These are phyloP conservation scores for Penicillium sumatraense DNA, from an alignment of 2,329 filamentous ascomycete genomes.

Conservation along the genomic window DNA sequence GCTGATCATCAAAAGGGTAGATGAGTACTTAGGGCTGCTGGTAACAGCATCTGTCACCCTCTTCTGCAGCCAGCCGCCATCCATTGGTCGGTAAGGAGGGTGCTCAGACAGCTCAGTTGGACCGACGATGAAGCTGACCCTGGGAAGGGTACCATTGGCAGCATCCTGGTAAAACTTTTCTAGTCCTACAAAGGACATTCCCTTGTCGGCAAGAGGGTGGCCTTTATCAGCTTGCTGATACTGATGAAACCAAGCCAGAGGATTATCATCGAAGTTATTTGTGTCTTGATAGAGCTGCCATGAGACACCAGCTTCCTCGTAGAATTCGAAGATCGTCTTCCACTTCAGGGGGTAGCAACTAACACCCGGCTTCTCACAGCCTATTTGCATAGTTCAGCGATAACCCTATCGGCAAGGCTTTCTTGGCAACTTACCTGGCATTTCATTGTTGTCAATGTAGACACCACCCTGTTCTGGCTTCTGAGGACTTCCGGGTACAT, in stretches of 20 bases:
- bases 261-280: slow-evolving; percentile 61
- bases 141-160: slow-evolving; percentile 56
- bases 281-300: slow-evolving; percentile 58
- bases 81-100: slow-evolving; percentile 57
- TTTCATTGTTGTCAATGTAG: slow-evolving; percentile 58
- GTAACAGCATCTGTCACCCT: slow-evolving; percentile 58
- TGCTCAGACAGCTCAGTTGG: slow-evolving; percentile 59
- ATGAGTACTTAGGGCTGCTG: slow-evolving; percentile 54
- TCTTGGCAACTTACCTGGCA: slow-evolving; percentile 41
- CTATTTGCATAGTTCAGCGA: slow-evolving; percentile 21
- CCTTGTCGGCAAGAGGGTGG: slow-evolving; percentile 51
- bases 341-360: slow-evolving; percentile 61
- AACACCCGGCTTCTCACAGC: slow-evolving; percentile 50
- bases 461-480: slow-evolving; percentile 49
- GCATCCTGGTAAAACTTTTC: slow-evolving; percentile 57
- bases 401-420: not conserved
- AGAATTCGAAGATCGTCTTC: slow-evolving; percentile 57
- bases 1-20: slow-evolving; percentile 55
- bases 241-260: slow-evolving; percentile 58
- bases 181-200: slow-evolving; percentile 54
- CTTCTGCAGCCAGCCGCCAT: slow-evolving; percentile 61
- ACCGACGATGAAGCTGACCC: slow-evolving; percentile 56
- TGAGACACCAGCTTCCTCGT: slow-evolving; percentile 53
- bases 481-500: slow-evolving; percentile 54
- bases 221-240: slow-evolving; percentile 51